Evolutionary conservation across 495 filamentous ascomycete species (phyloP), one percentile per base, ranked within the genome.

Genomic region (Penicillium dipodomyicola): DNA sequence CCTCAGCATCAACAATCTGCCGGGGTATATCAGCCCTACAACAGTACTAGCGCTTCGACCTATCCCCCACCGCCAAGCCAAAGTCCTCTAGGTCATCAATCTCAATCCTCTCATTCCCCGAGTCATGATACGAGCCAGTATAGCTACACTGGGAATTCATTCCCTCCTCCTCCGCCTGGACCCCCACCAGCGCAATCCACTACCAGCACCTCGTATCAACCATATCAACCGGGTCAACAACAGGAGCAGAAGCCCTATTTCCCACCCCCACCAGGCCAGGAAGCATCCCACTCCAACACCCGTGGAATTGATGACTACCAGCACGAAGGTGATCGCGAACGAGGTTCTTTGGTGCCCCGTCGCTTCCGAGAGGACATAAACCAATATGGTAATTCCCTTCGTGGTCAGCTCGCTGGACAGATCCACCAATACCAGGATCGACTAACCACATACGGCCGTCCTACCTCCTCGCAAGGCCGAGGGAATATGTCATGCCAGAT

Each of bases 401-500:
- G 75, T 47, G 75, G 74, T 17, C 72, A 77, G 42, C 63, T 81
- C 6, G 75, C 76, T 11, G 75, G 76, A 27, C 77, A 77, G 32
- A 75, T 79, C 29, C 78, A 80, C 55, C 75, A 77, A 32, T 78
- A 79, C 48, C 75, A 78, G 54, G 75, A 77, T 55, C 64, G 67
- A 15, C 58, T 77, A 25, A 69, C 65, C 20, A 52, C 57, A 3
- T 61, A 58, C 47, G 67, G 65, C 10, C 66, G 64, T n/a, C 65
- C 63, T 52, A 20, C 50, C 0, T 49, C 62, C n/a, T 52, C 60
- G 15, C 67, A 72, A 52, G 58, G 57, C 20, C 64, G 71, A 11
- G 82, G 79, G 4, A 80, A 79, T 27, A 83, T 88, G 54, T 71
- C 75, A 7, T 83, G 85, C 57, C 88, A 91, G 63, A 80, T 91